Percentiles rank a stretch among this genome's conserved stretches.
These are phyloP conservation scores for Aspergillus bertholletiae DNA, from an alignment of 495 filamentous ascomycete species.

Conservation along the genomic window DNA sequence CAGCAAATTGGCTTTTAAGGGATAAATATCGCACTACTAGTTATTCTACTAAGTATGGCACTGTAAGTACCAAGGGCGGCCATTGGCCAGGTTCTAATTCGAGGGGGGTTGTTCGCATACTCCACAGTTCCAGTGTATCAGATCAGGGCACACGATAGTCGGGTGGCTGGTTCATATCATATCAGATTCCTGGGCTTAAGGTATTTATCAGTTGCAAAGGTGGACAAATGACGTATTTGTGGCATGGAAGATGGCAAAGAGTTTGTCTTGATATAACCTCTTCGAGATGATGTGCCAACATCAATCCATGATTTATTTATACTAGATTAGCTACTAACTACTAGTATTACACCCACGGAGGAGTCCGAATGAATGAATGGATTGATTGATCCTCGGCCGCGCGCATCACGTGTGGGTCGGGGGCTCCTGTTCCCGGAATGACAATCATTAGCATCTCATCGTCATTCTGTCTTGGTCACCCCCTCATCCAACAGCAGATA, in stretches of 20 bases:
- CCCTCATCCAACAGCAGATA: background rate
- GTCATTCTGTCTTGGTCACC: background rate
- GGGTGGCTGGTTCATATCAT: too few relatives aligned
- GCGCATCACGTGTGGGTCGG: slow-evolving; percentile 5
- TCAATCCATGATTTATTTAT: background rate
- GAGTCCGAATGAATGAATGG: too few relatives aligned
- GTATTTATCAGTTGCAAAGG: too few relatives aligned
- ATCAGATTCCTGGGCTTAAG: too few relatives aligned
- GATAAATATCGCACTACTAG: background rate
- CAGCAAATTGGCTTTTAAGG: background rate
- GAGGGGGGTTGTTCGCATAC: background rate
- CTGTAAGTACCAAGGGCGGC: background rate
- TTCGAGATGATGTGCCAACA: too few relatives aligned
- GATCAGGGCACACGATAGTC: background rate
- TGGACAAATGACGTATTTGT: too few relatives aligned
- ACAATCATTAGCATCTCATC: background rate
- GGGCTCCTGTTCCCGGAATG: background rate
- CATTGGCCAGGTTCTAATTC: background rate
- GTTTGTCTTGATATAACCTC: too few relatives aligned
- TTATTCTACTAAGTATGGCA: too few relatives aligned
- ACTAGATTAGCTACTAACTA: too few relatives aligned
- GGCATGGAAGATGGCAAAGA: too few relatives aligned
- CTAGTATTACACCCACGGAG: too few relatives aligned
- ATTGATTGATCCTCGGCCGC: too few relatives aligned
- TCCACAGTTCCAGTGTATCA: background rate